Base-by-base conservation (phyloP, 2,329 filamentous ascomycete species). In the Fusarium sp. region DNA sequence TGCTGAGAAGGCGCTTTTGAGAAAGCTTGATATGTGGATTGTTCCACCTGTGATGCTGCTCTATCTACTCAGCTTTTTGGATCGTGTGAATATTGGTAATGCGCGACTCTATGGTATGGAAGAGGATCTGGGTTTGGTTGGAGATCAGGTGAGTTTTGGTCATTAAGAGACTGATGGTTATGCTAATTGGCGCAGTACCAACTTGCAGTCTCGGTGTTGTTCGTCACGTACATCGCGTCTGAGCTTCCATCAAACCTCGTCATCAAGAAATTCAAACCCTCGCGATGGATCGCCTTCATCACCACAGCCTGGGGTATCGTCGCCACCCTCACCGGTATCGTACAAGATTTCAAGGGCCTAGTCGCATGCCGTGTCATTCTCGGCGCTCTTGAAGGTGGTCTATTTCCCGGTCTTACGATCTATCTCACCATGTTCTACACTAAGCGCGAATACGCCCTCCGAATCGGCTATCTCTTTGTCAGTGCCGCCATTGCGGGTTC, bases 71-170 rank as follows among this genome's bases (percentile, higher is more conserved):
- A 77, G 73, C 7, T 79, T 79, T 45, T 23, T 79, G 11, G 77
- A 79, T 59, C 78, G 78, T 12, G 78, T 79, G 41, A 80, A 80
- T 45, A 79, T 80, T 4, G 89, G 90, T 51, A 92, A 92, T 80
- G 90, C 90, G 15, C 84, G 87, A 8, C 83, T 92, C 4, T 92
- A 91, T 73, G 86, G 87, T 4, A 77, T 93, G 41, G 88, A 92
- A 76, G 82, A 86, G 64, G 90, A 92, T 70, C 83, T 93, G 9
- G 83, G 85, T 7, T 81, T 93, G 61, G 78, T 80, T 14, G 86
- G 87, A 5, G 85, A 87, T 49, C 65, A 68, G 37, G 64, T 67
- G 35, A 14, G 52, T n/a, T n/a, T n/a, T n/a, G n/a, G n/a, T n/a
- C n/a, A n/a, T n/a, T n/a, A n/a, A n/a, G n/a, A n/a, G n/a, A n/a